phyloP scores from a whole-genome alignment of 2,329 filamentous ascomycete species.

The Stagonosporopsis rhizophila region DNA sequence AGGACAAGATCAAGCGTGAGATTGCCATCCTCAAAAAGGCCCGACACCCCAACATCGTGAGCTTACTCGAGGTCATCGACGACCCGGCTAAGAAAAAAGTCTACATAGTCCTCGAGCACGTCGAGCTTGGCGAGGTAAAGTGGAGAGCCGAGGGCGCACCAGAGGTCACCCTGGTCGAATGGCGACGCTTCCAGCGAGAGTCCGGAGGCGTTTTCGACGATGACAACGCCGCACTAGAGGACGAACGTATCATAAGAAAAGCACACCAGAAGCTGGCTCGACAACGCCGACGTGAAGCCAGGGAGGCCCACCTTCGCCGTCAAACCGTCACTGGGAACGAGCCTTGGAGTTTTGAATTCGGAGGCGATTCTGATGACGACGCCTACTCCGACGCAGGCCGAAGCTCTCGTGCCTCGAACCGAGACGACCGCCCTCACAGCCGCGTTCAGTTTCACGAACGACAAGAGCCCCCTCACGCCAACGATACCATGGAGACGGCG shows the following conservation, averaged over 20 bases:
- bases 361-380: conserved; percentile 65
- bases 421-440: conserved; percentile 29
- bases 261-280: conserved; percentile 53
- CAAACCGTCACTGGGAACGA: conserved; percentile 59
- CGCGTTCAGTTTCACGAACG: conserved; percentile 30
- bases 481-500: conserved; percentile 46
- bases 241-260: conserved; percentile 50
- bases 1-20: conserved; percentile 90
- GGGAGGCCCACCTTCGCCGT: conserved; percentile 46
- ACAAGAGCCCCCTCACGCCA: conserved; percentile 27
- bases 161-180: conserved; percentile 83
- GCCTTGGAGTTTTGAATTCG: conserved; percentile 86
- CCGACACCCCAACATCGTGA: conserved; percentile 95
- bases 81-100: conserved; percentile 97
- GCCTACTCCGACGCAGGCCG: conserved; percentile 50
- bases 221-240: conserved; percentile 52
- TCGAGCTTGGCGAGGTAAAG: conserved; percentile 90
- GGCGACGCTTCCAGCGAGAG: conserved; percentile 78
- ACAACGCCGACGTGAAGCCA: conserved; percentile 49
- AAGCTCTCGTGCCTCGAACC: conserved; percentile 35
- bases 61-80: conserved; percentile 94
- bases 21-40: conserved; percentile 99
- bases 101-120: conserved; percentile 95
- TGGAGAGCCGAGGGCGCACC: conserved; percentile 90
- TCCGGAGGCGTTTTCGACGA: conserved; percentile 58